Evolutionary conservation across 1,284 basidiomycete genomes (phyloP), one percentile per base, ranked within the genome.

Genomic region (Papiliotrema flavescens): DNA sequence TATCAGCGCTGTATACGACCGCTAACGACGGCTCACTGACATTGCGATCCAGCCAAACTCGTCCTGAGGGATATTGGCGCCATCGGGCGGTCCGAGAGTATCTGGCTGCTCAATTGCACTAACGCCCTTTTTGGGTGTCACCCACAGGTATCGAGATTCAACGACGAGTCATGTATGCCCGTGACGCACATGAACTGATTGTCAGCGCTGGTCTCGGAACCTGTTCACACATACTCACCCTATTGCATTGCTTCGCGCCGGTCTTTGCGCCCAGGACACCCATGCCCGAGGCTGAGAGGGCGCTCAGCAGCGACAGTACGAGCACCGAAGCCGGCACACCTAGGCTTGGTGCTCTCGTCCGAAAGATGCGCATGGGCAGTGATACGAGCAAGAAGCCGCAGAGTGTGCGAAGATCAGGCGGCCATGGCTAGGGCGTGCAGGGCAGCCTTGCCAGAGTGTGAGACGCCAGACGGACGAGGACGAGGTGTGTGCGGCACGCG

Each of bases 41-140:
- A 84, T 80, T 39, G 77, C 82, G 79, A 84, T 83, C 81, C 81
- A 84, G 19, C 82, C 83, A 32, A 80, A 73, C n/a, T n/a, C n/a
- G n/a, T n/a, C n/a, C n/a, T 36, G 35, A 17, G 35, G 35, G 11
- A 17, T 36, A 36, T 9, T 7, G 17, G 7, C 7, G 17, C 40
- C 40, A 8, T 41, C 40, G 22, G 40, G 40, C 9, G 40, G 40
- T 7, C 17, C 40, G 11, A 41, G 40, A 7, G 40, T 41, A 19
- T 41, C 40, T 41, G 35, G n/a, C n/a, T n/a, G 11, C n/a, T 8
- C 7, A 41, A 41, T 15, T 20, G n/a, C 7, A 20, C 8, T 41
- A n/a, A 8, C 7, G 40, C n/a, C n/a, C 7, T 8, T 6, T 32
- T 15, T 4, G 32, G 4, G 42, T 35, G 8, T 17, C 2, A 54